A percentile compares a stretch with the other conserved stretches of the same genome.
Conservation (phyloP, 148 eudicot species). For the Vaccinium darrowii region DNA sequence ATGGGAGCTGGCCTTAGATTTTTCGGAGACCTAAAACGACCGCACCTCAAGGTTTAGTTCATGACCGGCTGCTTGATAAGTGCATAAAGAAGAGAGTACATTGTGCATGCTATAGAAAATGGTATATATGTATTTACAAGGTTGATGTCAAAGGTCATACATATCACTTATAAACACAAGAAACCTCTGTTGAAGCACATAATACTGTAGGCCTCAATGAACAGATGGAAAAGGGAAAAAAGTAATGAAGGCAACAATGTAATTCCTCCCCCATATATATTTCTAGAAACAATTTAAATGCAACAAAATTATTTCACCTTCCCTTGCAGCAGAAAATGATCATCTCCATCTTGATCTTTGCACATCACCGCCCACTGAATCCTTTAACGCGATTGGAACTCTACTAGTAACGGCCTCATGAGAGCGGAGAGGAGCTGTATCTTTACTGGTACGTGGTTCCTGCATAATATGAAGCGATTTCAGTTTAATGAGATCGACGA, state of each 20-base stretch:
- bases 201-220: neutral
- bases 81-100: neutral
- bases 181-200: neutral
- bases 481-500: neutral
- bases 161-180: neutral
- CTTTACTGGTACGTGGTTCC: slow-evolving; percentile 47
- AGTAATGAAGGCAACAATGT: neutral
- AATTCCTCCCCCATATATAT: neutral
- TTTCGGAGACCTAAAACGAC: too few species aligned
- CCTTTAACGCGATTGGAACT: slow-evolving; percentile 20
- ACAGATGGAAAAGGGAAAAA: too few species aligned
- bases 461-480: slow-evolving; percentile 19
- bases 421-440: slow-evolving; percentile 38
- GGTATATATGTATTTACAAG: neutral
- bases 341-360: slow-evolving; percentile 9
- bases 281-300: neutral
- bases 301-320: slow-evolving; percentile 17
- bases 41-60: too few species aligned
- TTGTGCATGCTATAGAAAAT: neutral
- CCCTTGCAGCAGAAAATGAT: slow-evolving; percentile 12
- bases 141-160: neutral
- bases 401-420: slow-evolving; percentile 14
- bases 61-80: neutral
- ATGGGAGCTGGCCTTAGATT: too few species aligned
- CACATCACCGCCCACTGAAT: slow-evolving; percentile 20